A percentile compares a stretch with the other conserved stretches of the same genome.
These are phyloP conservation scores for Rheum nobile DNA, from an alignment of 148 eudicot genomes.

Conservation along the genomic window DNA sequence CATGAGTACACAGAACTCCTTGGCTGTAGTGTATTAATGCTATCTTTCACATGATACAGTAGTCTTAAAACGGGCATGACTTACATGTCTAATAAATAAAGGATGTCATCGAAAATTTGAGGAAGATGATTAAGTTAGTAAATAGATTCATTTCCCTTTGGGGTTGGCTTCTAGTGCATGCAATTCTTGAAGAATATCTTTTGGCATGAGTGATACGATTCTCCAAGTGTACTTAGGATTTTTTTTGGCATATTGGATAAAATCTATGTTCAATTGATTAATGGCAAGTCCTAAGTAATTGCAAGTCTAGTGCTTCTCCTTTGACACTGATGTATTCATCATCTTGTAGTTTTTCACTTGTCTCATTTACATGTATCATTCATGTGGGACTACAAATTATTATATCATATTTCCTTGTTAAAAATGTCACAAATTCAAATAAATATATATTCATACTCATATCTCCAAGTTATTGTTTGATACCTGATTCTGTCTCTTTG, in stretches of 20 bases:
- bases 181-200: background rate
- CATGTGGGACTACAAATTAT: background rate
- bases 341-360: background rate
- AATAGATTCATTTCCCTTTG: background rate
- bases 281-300: background rate
- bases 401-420: background rate
- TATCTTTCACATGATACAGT: background rate
- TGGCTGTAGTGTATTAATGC: background rate
- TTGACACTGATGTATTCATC: background rate
- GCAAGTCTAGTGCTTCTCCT: background rate
- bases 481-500: conserved; percentile 5
- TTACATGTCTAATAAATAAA: background rate
- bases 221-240: background rate
- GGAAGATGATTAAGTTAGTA: background rate
- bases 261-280: background rate
- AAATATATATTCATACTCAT: background rate
- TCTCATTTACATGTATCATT: background rate
- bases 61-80: background rate
- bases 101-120: background rate
- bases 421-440: background rate
- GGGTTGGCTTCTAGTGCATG: background rate
- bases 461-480: background rate
- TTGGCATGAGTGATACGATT: background rate
- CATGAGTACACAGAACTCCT: background rate
- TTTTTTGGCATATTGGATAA: background rate